Conservation (phyloP, 257 asterid species). For the Misopates orontium region DNA sequence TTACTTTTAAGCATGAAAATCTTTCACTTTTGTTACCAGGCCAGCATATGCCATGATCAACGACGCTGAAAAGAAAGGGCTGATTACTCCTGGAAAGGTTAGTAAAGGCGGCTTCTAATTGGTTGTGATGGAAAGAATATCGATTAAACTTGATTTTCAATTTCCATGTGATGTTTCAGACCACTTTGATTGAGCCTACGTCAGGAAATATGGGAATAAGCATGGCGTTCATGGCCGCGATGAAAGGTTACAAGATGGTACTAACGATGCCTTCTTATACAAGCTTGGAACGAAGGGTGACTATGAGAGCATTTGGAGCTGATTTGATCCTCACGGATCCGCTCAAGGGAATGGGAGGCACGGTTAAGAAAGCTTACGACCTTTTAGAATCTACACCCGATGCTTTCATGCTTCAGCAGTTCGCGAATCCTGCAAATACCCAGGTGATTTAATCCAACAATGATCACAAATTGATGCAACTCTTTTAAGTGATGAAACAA, state of each 20-base stretch:
- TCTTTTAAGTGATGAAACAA: not conserved
- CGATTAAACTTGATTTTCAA: too few relatives aligned
- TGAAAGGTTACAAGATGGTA: conserved; percentile 96
- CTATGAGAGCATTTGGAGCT: conserved; percentile 95
- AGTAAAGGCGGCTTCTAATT: not conserved
- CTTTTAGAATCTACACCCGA: conserved; percentile 75
- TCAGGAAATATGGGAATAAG: conserved; percentile 99
- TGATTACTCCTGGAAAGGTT: conserved; percentile 86
- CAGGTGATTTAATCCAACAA: conserved; percentile 38
- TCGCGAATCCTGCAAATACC: conserved; percentile 87
- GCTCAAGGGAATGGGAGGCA: conserved; percentile 94
- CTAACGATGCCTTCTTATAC: conserved; percentile 99
- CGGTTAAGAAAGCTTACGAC: conserved; percentile 80
- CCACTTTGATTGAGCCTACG: conserved; percentile 92
- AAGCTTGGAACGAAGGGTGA: conserved; percentile 90
- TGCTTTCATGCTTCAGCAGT: conserved; percentile 96
- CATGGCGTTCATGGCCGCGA: conserved; percentile 95
- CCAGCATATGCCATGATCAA: conserved; percentile 86
- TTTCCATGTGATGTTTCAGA: conserved; percentile 36
- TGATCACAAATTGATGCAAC: not conserved
- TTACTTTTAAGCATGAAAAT: not conserved
- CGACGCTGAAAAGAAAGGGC: conserved; percentile 87
- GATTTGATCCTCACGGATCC: conserved; percentile 90
- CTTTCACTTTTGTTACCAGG: conserved; percentile 34
- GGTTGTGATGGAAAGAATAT: too few relatives aligned